Evolutionary conservation across 1,284 basidiomycete species (phyloP).

Genomic region (Papiliotrema flavescens): DNA sequence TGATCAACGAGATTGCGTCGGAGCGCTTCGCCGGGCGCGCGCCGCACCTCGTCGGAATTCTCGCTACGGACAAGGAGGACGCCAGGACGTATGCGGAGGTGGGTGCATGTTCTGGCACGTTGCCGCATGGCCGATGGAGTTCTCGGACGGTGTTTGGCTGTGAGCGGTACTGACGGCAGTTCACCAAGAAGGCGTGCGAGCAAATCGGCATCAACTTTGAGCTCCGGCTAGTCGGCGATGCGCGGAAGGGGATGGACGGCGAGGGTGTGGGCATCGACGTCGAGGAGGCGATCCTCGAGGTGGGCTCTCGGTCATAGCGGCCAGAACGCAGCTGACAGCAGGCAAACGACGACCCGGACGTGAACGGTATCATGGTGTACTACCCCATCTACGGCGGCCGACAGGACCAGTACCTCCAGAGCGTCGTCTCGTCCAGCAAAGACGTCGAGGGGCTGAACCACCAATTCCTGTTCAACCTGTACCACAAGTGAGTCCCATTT

Average conservation of each 20-base stretch:
- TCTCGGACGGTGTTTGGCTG: no score
- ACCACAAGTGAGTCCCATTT: conserved; percentile 72
- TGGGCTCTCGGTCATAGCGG: conserved; percentile 36
- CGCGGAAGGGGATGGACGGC: conserved; percentile 47
- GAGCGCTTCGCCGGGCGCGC: conserved; percentile 32
- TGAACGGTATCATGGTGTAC: conserved; percentile 98
- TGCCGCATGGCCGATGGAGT: no score
- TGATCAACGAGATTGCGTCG: conserved; percentile 30
- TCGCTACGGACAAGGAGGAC: conserved; percentile 80
- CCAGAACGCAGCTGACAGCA: conserved; percentile 4
- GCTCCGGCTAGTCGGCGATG: conserved; percentile 63
- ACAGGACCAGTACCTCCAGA: conserved; percentile 94
- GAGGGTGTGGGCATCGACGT: conserved; percentile 66
- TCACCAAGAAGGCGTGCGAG: conserved; percentile 87
- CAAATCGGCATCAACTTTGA: conserved; percentile 85
- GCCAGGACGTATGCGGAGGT: conserved; percentile 83
- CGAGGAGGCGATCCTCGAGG: conserved; percentile 88
- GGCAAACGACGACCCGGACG: conserved; percentile 77
- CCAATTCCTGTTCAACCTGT: conserved; percentile 94
- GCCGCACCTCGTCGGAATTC: conserved; percentile 86
- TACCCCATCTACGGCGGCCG: conserved; percentile 84
- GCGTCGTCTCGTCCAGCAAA: conserved; percentile 77
- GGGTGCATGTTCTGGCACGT: conserved; percentile 12
- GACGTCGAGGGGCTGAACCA: conserved; percentile 96
- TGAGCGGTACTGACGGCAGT: conserved; percentile 52